phyloP scores from a whole-genome alignment of 83 land plant genomes.

The Picea mariana region DNA sequence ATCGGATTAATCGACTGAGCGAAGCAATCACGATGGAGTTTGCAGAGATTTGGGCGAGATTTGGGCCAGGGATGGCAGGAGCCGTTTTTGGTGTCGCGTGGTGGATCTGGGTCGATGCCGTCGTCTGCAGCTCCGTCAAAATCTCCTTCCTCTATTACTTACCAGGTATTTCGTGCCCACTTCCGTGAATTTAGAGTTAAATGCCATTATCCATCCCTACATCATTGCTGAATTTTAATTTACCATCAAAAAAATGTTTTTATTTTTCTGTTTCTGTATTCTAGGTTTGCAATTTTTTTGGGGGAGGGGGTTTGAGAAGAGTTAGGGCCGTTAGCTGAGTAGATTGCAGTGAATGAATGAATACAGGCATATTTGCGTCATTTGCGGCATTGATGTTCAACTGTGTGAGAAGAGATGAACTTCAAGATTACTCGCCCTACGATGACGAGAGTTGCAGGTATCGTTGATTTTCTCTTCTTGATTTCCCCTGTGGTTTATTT shows the following conservation, averaged over 20 bases:
- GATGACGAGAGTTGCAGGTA: constrained; percentile 94
- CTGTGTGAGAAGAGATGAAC: constrained; percentile 70
- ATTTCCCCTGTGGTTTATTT: not conserved
- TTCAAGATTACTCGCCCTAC: constrained; percentile 85
- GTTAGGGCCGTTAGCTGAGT: too few relatives aligned
- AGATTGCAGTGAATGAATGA: not conserved
- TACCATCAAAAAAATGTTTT: too few relatives aligned
- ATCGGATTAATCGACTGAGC: too few relatives aligned
- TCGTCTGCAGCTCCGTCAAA: constrained; percentile 81
- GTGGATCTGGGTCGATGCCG: constrained; percentile 99
- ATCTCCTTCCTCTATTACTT: constrained; percentile 86
- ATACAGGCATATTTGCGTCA: constrained; percentile 82
- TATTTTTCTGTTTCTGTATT: too few relatives aligned
- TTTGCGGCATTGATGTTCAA: constrained; percentile 93
- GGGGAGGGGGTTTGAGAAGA: too few relatives aligned
- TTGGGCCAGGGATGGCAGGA: constrained; percentile 89
- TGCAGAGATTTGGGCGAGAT: constrained; percentile 73
- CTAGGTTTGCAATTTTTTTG: too few relatives aligned
- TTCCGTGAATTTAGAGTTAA: not conserved
- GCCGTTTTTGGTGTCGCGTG: constrained; percentile 94
- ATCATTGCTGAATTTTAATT: too few relatives aligned
- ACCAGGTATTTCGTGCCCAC: constrained; percentile 50
- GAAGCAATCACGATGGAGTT: constrained; percentile 48
- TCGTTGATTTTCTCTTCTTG: not conserved
- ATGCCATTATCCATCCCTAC: not conserved